Evolutionary conservation across 306 rosid genomes (phyloP).

Genomic region (Cucumis cinereus): DNA sequence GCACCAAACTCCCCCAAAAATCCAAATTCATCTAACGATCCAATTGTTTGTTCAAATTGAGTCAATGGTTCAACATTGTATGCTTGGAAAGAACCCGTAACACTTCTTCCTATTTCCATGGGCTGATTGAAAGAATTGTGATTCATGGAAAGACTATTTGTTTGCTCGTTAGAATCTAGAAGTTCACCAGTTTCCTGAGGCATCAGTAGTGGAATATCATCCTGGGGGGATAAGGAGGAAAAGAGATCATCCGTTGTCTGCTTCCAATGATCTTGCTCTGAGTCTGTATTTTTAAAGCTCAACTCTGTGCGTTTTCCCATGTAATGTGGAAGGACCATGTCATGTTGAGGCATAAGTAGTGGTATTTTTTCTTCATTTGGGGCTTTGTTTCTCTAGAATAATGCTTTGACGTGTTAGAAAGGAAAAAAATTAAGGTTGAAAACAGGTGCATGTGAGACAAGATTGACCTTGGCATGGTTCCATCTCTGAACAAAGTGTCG

Average conservation of each 20-base stretch:
- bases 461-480: conserved; percentile 44
- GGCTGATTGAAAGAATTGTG: conserved; percentile 22
- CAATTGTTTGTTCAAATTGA: conserved; percentile 21
- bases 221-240: conserved; percentile 16
- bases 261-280: conserved; percentile 7
- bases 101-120: conserved; percentile 11
- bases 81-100: conserved; percentile 8
- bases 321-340: conserved; percentile 42
- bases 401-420: not conserved
- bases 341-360: conserved; percentile 37
- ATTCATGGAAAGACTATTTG: conserved; percentile 2
- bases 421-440: not conserved
- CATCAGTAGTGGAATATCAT: conserved; percentile 35
- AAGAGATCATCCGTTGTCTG: conserved; percentile 11
- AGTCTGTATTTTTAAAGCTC: conserved; percentile 11
- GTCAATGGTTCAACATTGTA: conserved; percentile 16
- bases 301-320: conserved; percentile 26
- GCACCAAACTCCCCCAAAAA: conserved; percentile 20
- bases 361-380: conserved; percentile 35
- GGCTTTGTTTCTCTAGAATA: conserved; percentile 32
- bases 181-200: conserved; percentile 28
- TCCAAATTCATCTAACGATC: conserved; percentile 25
- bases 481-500: conserved; percentile 44
- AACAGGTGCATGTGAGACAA: not conserved
- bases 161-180: conserved; percentile 17